Conservation (phyloP, 768 basidiomycete species). For the Coprinellus aureogranulatus region DNA sequence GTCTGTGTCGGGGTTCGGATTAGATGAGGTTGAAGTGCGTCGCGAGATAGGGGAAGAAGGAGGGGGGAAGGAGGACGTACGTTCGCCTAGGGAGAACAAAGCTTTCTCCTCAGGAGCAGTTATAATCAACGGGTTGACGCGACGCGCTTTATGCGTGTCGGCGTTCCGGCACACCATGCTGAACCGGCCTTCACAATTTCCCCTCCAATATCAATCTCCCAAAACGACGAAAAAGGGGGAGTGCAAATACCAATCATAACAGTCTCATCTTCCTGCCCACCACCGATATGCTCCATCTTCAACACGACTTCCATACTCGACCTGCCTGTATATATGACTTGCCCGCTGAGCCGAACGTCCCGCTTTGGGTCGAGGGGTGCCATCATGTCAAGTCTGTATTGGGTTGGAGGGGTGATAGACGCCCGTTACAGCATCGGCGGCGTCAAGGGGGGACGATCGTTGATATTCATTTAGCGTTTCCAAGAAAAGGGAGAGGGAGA, state of each 20-base stretch:
- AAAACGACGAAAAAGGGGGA: too few species aligned
- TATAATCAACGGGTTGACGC: slow-evolving; percentile 62
- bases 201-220: neutral
- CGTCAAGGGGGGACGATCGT: too few species aligned
- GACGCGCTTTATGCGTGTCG: slow-evolving; percentile 56
- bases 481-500: too few species aligned
- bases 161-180: slow-evolving; percentile 85
- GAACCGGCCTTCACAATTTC: slow-evolving; percentile 63
- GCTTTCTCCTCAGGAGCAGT: slow-evolving; percentile 60
- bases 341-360: slow-evolving; percentile 74
- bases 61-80: slow-evolving; percentile 33
- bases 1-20: slow-evolving; percentile 39
- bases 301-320: slow-evolving; percentile 87
- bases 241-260: slow-evolving; percentile 57
- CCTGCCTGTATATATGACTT: slow-evolving; percentile 74
- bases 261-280: slow-evolving; percentile 51
- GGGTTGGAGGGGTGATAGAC: too few species aligned
- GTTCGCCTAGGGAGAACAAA: slow-evolving; percentile 65
- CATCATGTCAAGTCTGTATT: slow-evolving; percentile 62
- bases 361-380: slow-evolving; percentile 54
- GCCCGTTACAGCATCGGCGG: too few species aligned
- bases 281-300: slow-evolving; percentile 68
- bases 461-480: too few species aligned
- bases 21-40: too few species aligned
- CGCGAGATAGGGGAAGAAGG: neutral